Evolutionary conservation across 2,329 filamentous ascomycete genomes (phyloP).

Genomic region (Ceratocystis eucalypticola): DNA sequence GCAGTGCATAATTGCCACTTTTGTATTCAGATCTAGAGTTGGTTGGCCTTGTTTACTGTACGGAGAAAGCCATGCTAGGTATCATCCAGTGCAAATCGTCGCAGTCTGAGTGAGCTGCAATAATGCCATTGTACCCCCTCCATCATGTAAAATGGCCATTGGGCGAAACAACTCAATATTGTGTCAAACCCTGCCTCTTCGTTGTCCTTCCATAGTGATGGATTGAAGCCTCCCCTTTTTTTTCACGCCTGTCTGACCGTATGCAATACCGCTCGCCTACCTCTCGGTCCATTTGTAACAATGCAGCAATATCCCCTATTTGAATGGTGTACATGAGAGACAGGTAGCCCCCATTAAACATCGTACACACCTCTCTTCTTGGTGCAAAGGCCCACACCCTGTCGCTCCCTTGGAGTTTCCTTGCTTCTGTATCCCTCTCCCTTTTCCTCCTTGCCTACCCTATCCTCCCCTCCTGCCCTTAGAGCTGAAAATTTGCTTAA

Average conservation of each 20-base stretch:
- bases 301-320: neutral
- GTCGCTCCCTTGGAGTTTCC: neutral
- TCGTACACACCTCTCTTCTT: neutral
- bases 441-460: neutral
- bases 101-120: neutral
- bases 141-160: neutral
- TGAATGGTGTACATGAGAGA: neutral
- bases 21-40: neutral
- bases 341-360: neutral
- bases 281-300: neutral
- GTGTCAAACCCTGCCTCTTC: neutral
- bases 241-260: neutral
- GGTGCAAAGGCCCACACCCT: neutral
- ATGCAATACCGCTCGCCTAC: constrained; percentile 7
- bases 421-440: neutral
- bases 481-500: neutral
- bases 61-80: neutral
- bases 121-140: neutral
- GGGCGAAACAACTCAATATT: neutral
- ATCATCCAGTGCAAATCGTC: neutral
- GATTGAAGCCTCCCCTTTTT: neutral
- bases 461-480: neutral
- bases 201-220: neutral
- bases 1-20: neutral
- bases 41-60: neutral